Conservation (phyloP, 768 basidiomycete species). For the Royoungia palumana region DNA sequence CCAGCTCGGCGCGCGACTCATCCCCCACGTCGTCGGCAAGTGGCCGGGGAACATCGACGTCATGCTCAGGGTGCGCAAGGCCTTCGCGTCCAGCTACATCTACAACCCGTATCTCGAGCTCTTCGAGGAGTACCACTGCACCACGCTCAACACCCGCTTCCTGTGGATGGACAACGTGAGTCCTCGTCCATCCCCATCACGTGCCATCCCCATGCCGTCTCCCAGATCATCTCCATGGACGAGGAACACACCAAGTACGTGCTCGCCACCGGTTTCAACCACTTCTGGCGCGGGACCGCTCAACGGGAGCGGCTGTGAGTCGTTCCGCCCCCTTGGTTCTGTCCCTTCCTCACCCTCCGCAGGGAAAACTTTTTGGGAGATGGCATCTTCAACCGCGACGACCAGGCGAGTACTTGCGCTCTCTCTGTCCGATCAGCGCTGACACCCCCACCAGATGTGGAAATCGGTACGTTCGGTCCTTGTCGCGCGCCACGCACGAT, state of each 20-base stretch:
- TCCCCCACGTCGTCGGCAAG: constrained; percentile 60
- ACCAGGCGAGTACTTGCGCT: constrained; percentile 43
- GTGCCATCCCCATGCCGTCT: not conserved
- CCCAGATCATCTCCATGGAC: constrained; percentile 72
- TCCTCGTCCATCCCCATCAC: constrained; percentile 7
- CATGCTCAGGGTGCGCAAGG: constrained; percentile 51
- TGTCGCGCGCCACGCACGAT: not conserved
- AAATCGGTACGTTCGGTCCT: constrained; percentile 47
- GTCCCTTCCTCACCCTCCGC: constrained; percentile 10
- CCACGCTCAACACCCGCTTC: constrained; percentile 65
- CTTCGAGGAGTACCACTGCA: constrained; percentile 67
- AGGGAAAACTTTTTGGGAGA: constrained; percentile 59
- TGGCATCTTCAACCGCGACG: constrained; percentile 78
- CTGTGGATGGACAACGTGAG: constrained; percentile 68
- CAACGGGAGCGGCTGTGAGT: constrained; percentile 68
- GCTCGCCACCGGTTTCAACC: constrained; percentile 59
- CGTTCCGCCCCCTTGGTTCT: not conserved
- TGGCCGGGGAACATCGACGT: constrained; percentile 81
- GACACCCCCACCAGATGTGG: constrained; percentile 44
- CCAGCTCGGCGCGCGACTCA: constrained; percentile 47
- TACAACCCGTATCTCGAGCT: constrained; percentile 62
- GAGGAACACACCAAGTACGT: constrained; percentile 65
- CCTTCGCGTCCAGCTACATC: constrained; percentile 57
- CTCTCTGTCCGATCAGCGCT: constrained; percentile 2
- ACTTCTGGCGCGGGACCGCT: constrained; percentile 63